Evolutionary conservation across 1,284 basidiomycete genomes (phyloP).

Genomic region (Hypsizygus ulmarius): DNA sequence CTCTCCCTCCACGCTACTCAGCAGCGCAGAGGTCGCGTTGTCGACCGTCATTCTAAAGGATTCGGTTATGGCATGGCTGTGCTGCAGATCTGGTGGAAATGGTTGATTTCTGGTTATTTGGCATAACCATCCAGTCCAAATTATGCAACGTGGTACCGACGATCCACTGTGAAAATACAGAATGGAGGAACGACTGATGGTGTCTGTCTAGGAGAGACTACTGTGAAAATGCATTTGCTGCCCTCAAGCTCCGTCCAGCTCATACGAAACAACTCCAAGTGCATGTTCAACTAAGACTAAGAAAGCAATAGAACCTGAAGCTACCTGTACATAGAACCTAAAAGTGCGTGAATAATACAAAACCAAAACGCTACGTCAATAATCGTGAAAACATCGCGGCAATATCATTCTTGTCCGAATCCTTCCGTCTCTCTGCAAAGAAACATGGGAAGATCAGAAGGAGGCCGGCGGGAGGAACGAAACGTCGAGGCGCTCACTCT

Average conservation of each 20-base stretch:
- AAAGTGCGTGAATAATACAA: conserved; percentile 7
- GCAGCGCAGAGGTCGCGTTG: conserved; percentile 34
- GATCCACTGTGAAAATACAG: too few relatives aligned
- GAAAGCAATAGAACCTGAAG: too few relatives aligned
- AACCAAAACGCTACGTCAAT: conserved; percentile 1
- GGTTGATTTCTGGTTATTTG: too few relatives aligned
- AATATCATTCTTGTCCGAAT: conserved; percentile 47
- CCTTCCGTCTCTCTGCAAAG: conserved; percentile 58
- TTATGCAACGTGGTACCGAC: too few relatives aligned
- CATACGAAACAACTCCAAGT: too few relatives aligned
- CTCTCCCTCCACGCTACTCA: conserved; percentile 74
- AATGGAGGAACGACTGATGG: too few relatives aligned
- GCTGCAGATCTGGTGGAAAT: neutral
- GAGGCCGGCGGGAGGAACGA: neutral
- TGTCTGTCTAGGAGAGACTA: too few relatives aligned
- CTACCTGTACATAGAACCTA: too few relatives aligned
- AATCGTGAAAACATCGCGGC: neutral
- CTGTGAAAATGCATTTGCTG: neutral
- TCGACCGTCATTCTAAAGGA: conserved; percentile 17
- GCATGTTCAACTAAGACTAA: too few relatives aligned
- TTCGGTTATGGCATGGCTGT: conserved; percentile 3
- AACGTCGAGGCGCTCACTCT: conserved; percentile 54
- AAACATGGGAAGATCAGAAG: conserved; percentile 1
- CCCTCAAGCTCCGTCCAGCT: neutral
- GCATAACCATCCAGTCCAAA: too few relatives aligned